These are phyloP conservation scores for Sporothrix curviconia DNA, from an alignment of 2,329 filamentous ascomycete species.

Conservation along the genomic window DNA sequence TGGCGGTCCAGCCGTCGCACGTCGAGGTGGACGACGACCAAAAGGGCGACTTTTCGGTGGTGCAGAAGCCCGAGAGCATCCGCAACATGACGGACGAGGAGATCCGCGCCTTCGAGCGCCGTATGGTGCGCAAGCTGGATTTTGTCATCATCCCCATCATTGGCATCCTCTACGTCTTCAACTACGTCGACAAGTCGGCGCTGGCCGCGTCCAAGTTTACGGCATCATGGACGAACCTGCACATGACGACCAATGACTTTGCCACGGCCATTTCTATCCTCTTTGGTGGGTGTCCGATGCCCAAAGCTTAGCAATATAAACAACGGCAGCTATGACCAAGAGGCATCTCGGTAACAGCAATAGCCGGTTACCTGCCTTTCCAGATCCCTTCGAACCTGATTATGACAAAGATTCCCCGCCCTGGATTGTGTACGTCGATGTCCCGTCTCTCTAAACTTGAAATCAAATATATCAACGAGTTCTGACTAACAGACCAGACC, in stretches of 20 bases:
- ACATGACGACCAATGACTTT: conserved; percentile 41
- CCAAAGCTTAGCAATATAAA: no score
- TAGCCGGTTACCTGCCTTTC: conserved; percentile 57
- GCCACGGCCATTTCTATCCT: conserved; percentile 54
- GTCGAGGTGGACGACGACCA: no score
- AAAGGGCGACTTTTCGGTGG: no score
- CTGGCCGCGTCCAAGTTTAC: conserved; percentile 17
- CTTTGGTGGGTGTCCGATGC: no score
- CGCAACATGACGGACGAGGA: conserved; percentile 10
- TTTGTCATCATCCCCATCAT: conserved; percentile 13
- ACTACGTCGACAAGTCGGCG: conserved; percentile 18
- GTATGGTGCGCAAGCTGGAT: conserved; percentile 19
- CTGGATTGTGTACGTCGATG: conserved; percentile 15
- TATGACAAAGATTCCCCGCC: conserved; percentile 17
- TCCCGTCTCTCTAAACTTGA: no score
- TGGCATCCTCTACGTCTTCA: conserved; percentile 17
- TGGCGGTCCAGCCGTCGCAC: no score
- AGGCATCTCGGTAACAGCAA: no score
- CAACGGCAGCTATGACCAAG: no score
- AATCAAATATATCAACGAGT: no score
- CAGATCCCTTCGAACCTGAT: conserved; percentile 53
- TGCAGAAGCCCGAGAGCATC: conserved; percentile 12
- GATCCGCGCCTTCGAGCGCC: not conserved
- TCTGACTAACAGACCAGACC: no score
- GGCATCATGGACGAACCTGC: conserved; percentile 17